Evolutionary conservation across 2,329 filamentous ascomycete genomes (phyloP), one percentile per base, ranked within the genome.

Genomic region (Zalaria sp.): DNA sequence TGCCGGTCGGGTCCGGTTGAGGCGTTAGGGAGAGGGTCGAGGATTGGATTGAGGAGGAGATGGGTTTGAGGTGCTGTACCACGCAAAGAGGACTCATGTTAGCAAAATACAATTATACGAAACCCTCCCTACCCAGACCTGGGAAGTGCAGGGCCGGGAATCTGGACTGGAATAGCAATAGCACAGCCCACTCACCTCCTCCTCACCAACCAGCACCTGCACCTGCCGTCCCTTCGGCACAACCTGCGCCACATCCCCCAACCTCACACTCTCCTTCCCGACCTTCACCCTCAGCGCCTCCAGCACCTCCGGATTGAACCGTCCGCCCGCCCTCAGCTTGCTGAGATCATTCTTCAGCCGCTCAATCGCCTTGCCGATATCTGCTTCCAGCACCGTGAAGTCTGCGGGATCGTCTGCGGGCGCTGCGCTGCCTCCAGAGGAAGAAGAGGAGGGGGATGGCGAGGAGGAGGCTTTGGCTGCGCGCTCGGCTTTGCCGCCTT

Each of bases 211-310:
- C 25, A 81, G 56, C n/a, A 83, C 64, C 44, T 74, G 71, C 27
- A 82, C 57, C 50, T 67, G 68, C 42, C 78, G 60, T 7, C 78
- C 77, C 51, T 79, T 77, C 0, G 77, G 75, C 34, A 83, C 65
- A 10, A 83, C 75, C 53, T 81, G 79, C 3, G 78, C 79, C 43
- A 84, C 53, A 53, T 82, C 78, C 6, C 71, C 68, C 39, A 84
- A 51, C 47, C 63, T 67, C 38, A 73, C 66, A 2, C 60, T 71
- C 44, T 72, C 64, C 44, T 71, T 74, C 25, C 43, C 49, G 38
- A 79, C 51, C 39, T 70, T 63, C n/a, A 83, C 78, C 32, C 70
- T 68, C 41, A 83, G 51, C 18, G 59, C 63, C 57, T 83, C 79
- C 27, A 83, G 63, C 2, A 71, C 56, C 38, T 77, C 71, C 0